These are phyloP conservation scores for Bassia scoparia DNA, from an alignment of 148 eudicot genomes.

Conservation along the genomic window DNA sequence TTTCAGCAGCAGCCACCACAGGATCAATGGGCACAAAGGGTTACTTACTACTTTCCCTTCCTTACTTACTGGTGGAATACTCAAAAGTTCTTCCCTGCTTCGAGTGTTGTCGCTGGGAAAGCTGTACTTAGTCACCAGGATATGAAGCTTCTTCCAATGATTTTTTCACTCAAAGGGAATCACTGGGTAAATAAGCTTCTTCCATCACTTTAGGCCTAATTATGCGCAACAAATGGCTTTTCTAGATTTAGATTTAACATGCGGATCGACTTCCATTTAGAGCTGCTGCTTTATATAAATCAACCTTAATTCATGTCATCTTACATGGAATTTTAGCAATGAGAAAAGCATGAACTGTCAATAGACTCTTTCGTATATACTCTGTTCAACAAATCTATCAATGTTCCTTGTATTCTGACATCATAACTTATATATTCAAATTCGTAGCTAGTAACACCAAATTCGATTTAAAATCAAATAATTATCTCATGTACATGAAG, in stretches of 20 bases:
- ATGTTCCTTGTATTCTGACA: no score
- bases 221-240: neutral
- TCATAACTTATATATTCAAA: no score
- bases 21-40: conserved; percentile 55
- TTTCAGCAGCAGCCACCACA: conserved; percentile 30
- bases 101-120: conserved; percentile 41
- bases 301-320: neutral
- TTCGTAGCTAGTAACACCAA: neutral
- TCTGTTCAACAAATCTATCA: no score
- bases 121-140: conserved; percentile 31
- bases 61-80: conserved; percentile 67
- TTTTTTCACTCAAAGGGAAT: conserved; percentile 1
- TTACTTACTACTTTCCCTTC: conserved; percentile 47
- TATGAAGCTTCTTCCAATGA: conserved; percentile 20
- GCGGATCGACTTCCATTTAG: neutral
- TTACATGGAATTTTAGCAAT: neutral
- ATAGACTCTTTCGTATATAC: neutral
- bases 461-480: neutral
- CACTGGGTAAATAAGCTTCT: neutral
- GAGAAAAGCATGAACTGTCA: neutral
- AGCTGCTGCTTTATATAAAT: neutral
- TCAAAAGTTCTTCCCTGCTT: conserved; percentile 49
- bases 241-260: neutral
- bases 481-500: neutral
- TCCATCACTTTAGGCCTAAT: neutral